Base-by-base conservation (phyloP, 2,329 filamentous ascomycete genomes). In the Daldinia sp. region DNA sequence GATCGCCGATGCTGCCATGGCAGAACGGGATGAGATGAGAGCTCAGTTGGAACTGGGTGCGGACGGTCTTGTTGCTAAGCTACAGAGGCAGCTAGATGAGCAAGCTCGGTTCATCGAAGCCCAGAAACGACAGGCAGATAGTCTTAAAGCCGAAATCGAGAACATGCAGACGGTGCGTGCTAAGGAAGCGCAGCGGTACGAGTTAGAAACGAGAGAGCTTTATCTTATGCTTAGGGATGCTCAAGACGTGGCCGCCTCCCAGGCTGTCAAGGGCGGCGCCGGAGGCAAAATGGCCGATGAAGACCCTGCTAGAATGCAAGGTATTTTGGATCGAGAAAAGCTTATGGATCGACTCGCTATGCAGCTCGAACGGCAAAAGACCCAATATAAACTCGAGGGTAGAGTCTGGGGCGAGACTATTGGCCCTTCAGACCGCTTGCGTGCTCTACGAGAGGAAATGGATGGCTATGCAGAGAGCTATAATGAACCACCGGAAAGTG, bases 171-270 rank as follows among this genome's bases (percentile, higher is more conserved):
- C 93, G 13, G 83, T 98, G 70, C 89, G 95, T 68, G 92, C 93
- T 18, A 94, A 97, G 79, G 95, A 98, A 79, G 87, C 97, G 39
- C 96, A 98, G 81, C 89, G 96, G 59, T 97, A 97, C 76, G 96
- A 99, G 81, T 84, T 99, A 33, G 96, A 99, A 82, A 98, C 95
- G 1, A 88, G 96, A 82, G 96, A 99, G 81, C 83, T 99, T 23
- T 99, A 98, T 80, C 91, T 99, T 63, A 99, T 99, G 96, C 90
- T 99, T 71, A 90, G 95, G 68, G 96, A 99, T 81, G 95, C 96
- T 41, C 95, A 98, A 81, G 95, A 99, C 76, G 93, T 98, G 72
- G 95, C 95, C 51, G 94, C 94, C 26, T 94, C 95, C 3, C 93
- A 93, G 75, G 92, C 93, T 60, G 82, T 82, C 62, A 90, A 89